Evolutionary conservation across 768 basidiomycete species (phyloP).

Genomic region (Dacryopinax primogenitus): DNA sequence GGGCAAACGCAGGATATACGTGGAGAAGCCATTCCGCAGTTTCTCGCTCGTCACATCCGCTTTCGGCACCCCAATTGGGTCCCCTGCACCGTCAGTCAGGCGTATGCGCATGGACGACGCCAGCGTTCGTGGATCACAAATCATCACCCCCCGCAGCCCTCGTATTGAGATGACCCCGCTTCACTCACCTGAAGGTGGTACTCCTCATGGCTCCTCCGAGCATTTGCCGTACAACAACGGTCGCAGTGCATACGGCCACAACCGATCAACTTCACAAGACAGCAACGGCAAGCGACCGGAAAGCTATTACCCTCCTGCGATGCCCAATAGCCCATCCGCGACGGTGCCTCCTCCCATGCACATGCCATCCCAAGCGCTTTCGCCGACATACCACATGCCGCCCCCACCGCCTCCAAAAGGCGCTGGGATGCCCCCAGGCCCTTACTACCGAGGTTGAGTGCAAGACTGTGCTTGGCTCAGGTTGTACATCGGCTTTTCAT

Average conservation of each 20-base stretch:
- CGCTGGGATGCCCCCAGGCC: background rate
- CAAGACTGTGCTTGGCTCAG: background rate
- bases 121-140: background rate
- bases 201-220: background rate
- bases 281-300: background rate
- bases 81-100: background rate
- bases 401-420: background rate
- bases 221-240: conserved; percentile 3
- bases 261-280: background rate
- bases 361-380: background rate
- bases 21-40: conserved; percentile 5
- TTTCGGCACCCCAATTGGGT: conserved; percentile 4
- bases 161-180: conserved; percentile 5
- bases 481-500: background rate
- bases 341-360: background rate
- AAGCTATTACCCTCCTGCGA: background rate
- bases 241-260: background rate
- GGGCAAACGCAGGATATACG: conserved; percentile 5
- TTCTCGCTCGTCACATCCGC: conserved; percentile 8
- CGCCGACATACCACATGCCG: background rate
- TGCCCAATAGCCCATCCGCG: background rate
- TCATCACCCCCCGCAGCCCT: background rate
- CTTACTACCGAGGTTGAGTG: background rate
- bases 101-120: conserved; percentile 6
- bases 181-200: background rate